Evolutionary conservation across 2,329 filamentous ascomycete genomes (phyloP), one percentile per base, ranked within the genome.

Genomic region (Aspergillus bombycis): DNA sequence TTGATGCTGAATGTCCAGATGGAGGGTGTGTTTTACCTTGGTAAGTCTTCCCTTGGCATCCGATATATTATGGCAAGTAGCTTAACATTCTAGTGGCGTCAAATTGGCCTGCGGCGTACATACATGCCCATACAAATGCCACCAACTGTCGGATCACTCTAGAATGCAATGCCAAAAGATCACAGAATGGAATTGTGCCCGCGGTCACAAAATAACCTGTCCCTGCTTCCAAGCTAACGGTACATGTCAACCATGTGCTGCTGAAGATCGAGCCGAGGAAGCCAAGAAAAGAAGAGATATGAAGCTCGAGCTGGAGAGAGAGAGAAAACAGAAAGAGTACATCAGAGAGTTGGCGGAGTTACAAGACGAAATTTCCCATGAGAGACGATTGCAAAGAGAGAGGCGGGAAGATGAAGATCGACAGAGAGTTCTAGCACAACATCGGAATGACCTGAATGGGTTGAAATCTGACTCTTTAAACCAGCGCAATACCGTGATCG

Each of bases 61-160:
- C n/a, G n/a, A n/a, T n/a, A n/a, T n/a, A n/a, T n/a, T n/a, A n/a
- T n/a, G n/a, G n/a, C n/a, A n/a, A n/a, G n/a, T n/a, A n/a, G n/a
- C n/a, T n/a, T n/a, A n/a, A n/a, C n/a, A n/a, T n/a, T n/a, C n/a
- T n/a, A n/a, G n/a, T n/a, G n/a, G n/a, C n/a, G n/a, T n/a, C 59
- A 68, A 73, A 1, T 77, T 92, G 2, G 80, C 72, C 2, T 93
- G 90, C 60, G 83, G 83, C 0, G 43, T 82, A 1, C 90, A 93
- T 66, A 70, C 70, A 0, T 93, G 91, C 67, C 78, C 79, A 0
- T 81, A 78, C 0, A 80, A 81, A 8, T 94, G 91, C 62, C 91
- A 94, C 74, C 82, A 85, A 0, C 66, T 89, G 0, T 69, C 72
- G 0, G 84, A 91, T 62, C 89, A 91, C 69, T 84, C 83, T 0